Base-by-base conservation (phyloP, 2,329 filamentous ascomycete genomes). In the Aspergillus viridinutans region DNA sequence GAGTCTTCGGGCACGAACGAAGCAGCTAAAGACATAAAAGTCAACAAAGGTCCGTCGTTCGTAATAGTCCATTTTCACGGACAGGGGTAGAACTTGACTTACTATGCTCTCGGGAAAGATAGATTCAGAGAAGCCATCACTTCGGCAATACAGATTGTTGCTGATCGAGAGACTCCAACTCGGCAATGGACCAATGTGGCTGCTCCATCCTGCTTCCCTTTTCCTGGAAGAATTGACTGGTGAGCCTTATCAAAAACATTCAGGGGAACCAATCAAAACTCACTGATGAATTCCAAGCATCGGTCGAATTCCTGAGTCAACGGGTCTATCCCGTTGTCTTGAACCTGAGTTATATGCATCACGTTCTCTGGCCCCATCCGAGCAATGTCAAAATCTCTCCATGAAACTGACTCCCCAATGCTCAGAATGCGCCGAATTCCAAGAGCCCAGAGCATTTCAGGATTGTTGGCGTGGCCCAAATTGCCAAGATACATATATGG, bases 81-180 rank as follows among this genome's bases (percentile, higher is more conserved):
- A 10, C 10, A 26, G 14, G 20, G 4, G 7, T 14, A 25, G 9
- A n/a, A 7, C 3, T 9, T 10, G 53, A 79, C 82, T 72, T 75
- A 85, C 81, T 99, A 99, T 58, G 94, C 94, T 55, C 90, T 84
- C 12, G 94, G 92, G 66, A 97, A 93, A 0, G 91, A 94, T 62
- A 97, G 77, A 23, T 85, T 81, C 65, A 91, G 75, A 26, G 88
- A 81, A 38, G 88, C 86, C 94, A 99, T 99, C 38, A 97, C 91
- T 74, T 97, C 92, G n/a, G 94, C 94, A 67, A 99, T 99, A 72
- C 94, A 97, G 60, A 99, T 97, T 1, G 93, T 99, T 12, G 94
- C 94, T 61, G 91, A 96, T 52, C 94, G 85, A 52, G 92, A 97
- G 54, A 99, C 94, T 50, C 94, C 94, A 7, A 99, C 94, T 20